A percentile compares a stretch with the other conserved stretches of the same genome.
phyloP scores from a whole-genome alignment of 768 basidiomycete species.

The Lentinula raphanica region DNA sequence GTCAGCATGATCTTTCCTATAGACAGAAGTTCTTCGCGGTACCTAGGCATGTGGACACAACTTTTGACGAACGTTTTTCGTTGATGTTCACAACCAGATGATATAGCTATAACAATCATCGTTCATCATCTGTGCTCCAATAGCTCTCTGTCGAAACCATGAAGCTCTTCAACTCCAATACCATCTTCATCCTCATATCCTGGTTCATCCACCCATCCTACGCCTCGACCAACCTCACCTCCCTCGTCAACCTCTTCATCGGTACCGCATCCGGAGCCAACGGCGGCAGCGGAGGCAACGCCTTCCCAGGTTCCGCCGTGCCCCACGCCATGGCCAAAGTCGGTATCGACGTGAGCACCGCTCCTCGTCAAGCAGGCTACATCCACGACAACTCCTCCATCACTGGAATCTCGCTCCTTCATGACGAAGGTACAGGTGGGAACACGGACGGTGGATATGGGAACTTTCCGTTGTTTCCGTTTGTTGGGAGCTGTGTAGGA shows the following conservation, averaged over 20 bases:
- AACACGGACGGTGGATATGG: conserved; percentile 46
- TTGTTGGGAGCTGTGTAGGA: conserved; percentile 14
- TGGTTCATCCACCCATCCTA: too few relatives aligned
- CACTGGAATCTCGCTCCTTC: conserved; percentile 42
- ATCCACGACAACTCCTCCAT: conserved; percentile 39
- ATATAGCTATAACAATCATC: too few relatives aligned
- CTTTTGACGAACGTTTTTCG: too few relatives aligned
- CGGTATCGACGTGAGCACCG: conserved; percentile 45
- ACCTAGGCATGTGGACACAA: too few relatives aligned
- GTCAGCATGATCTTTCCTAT: too few relatives aligned
- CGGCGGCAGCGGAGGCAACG: conserved; percentile 44
- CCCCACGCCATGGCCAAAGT: conserved; percentile 53
- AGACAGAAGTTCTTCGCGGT: too few relatives aligned
- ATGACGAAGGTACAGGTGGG: conserved; percentile 52
- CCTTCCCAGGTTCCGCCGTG: conserved; percentile 43
- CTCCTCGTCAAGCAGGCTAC: conserved; percentile 48
- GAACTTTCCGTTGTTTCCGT: conserved; percentile 46
- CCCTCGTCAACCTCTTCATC: conserved; percentile 47
- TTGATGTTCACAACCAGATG: too few relatives aligned
- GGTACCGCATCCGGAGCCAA: conserved; percentile 42
- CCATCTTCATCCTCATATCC: too few relatives aligned
- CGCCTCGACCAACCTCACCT: conserved; percentile 36
- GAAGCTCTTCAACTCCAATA: too few relatives aligned
- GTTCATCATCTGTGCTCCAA: too few relatives aligned
- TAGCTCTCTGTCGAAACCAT: too few relatives aligned